Percentiles rank a stretch among this genome's conserved stretches.
Evolutionary conservation across 257 asterid species (phyloP).

Genomic region (Ilex asprella): DNA sequence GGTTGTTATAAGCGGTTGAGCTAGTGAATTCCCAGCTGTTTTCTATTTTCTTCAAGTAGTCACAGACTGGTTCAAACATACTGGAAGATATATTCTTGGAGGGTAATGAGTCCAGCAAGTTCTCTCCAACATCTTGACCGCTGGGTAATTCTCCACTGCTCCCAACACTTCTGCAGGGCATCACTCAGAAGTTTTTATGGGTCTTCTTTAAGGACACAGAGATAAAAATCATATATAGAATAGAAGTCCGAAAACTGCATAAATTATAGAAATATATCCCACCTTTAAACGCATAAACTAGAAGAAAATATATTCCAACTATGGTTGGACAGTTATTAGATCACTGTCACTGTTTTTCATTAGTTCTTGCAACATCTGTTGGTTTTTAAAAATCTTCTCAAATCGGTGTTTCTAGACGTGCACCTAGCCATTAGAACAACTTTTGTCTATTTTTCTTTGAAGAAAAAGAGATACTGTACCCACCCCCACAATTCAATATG

Average conservation of each 20-base stretch:
- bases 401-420: no score
- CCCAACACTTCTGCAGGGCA: not conserved
- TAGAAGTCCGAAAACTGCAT: no score
- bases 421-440: no score
- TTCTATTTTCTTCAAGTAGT: slow-evolving; percentile 4
- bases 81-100: not conserved
- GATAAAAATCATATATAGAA: no score
- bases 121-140: not conserved
- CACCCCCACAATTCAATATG: not conserved
- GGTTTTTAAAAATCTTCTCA: no score
- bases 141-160: not conserved
- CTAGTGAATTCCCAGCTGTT: not conserved
- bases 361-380: no score
- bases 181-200: not conserved
- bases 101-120: not conserved
- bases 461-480: not conserved
- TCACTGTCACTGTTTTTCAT: no score
- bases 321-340: no score
- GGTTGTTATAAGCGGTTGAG: not conserved
- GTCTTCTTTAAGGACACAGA: not conserved
- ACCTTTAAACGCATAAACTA: no score
- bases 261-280: no score
- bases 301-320: no score
- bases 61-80: not conserved
- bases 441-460: no score